A percentile compares a stretch with the other conserved stretches of the same genome.
These are phyloP conservation scores for Annulohypoxylon nitens DNA, from an alignment of 495 filamentous ascomycete species.

Conservation along the genomic window DNA sequence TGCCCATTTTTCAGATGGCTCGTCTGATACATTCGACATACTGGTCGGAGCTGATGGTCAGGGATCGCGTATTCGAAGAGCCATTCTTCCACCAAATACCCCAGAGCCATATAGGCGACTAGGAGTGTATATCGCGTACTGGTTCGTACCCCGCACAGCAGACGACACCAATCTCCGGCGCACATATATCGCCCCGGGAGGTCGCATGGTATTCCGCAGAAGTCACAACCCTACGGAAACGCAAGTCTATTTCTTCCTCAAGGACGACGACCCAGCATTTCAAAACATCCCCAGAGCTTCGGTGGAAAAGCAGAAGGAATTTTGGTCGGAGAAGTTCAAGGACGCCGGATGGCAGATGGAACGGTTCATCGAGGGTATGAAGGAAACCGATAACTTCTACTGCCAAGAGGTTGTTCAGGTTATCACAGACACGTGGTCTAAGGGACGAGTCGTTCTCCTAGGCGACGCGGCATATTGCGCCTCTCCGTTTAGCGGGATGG, in stretches of 20 bases:
- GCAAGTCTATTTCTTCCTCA: conserved; percentile 56
- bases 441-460: conserved; percentile 63
- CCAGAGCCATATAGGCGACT: conserved; percentile 42
- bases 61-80: conserved; percentile 54
- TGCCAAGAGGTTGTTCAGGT: conserved; percentile 59
- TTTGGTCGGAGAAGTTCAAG: conserved; percentile 55
- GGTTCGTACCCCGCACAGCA: conserved; percentile 32
- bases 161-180: conserved; percentile 34
- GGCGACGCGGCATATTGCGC: conserved; percentile 70
- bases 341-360: conserved; percentile 62
- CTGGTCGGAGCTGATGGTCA: conserved; percentile 64
- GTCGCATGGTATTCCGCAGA: conserved; percentile 54
- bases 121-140: conserved; percentile 44
- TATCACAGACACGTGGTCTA: conserved; percentile 53
- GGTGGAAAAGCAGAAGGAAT: conserved; percentile 54
- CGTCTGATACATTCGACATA: conserved; percentile 55
- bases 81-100: conserved; percentile 49
- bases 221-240: conserved; percentile 51
- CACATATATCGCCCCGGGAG: conserved; percentile 48
- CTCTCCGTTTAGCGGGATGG: conserved; percentile 41
- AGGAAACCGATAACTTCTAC: conserved; percentile 56
- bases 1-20: conserved; percentile 51
- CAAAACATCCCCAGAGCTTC: conserved; percentile 35
- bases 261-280: conserved; percentile 45
- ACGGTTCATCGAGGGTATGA: conserved; percentile 56